These are phyloP conservation scores for Ceratobasidium theobromae DNA, from an alignment of 1,284 basidiomycete genomes.

Conservation along the genomic window DNA sequence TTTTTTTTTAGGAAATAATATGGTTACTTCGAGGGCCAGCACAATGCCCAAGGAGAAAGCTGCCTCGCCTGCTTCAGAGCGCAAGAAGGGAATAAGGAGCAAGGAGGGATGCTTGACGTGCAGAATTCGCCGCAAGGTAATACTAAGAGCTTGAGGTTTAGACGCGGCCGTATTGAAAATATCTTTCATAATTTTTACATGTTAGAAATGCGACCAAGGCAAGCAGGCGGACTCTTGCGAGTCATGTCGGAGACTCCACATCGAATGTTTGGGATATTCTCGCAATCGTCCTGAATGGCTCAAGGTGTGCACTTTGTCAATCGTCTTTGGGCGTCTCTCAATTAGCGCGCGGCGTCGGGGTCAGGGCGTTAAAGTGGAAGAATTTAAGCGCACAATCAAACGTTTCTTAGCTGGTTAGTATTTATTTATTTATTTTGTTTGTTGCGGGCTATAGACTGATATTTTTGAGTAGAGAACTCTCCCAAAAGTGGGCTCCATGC, in stretches of 20 bases:
- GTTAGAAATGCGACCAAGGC: constrained; percentile 30
- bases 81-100: constrained; percentile 18
- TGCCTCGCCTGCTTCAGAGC: neutral
- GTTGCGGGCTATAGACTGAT: neutral
- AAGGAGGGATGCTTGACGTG: constrained; percentile 28
- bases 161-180: neutral
- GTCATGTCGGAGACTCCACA: constrained; percentile 16
- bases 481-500: constrained; percentile 25
- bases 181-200: no score
- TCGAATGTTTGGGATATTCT: constrained; percentile 23
- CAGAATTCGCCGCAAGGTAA: constrained; percentile 27
- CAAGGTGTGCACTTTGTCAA: neutral
- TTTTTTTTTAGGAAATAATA: neutral
- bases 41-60: neutral
- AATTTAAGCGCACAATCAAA: constrained; percentile 26
- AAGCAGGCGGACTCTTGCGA: constrained; percentile 24
- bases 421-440: neutral
- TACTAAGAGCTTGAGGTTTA: neutral
- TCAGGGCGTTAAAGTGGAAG: constrained; percentile 26
- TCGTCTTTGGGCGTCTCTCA: neutral
- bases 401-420: constrained; percentile 28
- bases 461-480: constrained; percentile 19
- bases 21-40: neutral
- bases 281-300: constrained; percentile 23
- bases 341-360: constrained; percentile 3